Evolutionary conservation across 192 early-diverging fungal genomes (phyloP).

Genomic region (Globomyces pollinis-pini): DNA sequence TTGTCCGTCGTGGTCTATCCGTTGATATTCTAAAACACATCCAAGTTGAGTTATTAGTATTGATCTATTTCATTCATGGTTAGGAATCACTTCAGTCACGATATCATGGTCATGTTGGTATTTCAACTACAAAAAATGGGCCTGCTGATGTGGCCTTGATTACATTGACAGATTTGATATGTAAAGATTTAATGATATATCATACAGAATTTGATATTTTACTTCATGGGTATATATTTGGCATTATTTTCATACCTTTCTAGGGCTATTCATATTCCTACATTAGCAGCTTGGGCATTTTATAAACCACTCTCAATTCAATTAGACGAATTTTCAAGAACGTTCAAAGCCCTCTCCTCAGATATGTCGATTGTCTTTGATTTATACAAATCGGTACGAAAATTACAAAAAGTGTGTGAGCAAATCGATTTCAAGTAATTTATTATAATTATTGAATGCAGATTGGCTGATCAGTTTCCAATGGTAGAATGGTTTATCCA

Average conservation of each 20-base stretch:
- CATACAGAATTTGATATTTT: constrained; percentile 12
- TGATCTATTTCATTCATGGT: neutral
- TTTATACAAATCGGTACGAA: constrained; percentile 25
- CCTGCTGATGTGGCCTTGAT: constrained; percentile 12
- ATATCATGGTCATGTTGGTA: constrained; percentile 22
- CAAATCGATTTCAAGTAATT: constrained; percentile 21
- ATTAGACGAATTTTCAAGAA: constrained; percentile 16
- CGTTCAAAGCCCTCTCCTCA: constrained; percentile 4
- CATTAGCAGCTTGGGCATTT: constrained; percentile 27
- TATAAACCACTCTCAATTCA: constrained; percentile 13
- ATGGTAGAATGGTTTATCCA: constrained; percentile 29
- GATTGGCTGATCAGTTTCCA: constrained; percentile 21
- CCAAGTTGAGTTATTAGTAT: neutral
- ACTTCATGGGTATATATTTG: constrained; percentile 8
- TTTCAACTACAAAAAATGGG: constrained; percentile 6
- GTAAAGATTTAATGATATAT: constrained; percentile 20
- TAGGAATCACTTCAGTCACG: neutral
- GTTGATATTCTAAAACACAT: neutral
- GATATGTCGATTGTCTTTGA: constrained; percentile 28
- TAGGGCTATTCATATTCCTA: constrained; percentile 25
- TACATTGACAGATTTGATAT: constrained; percentile 3
- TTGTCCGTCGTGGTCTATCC: neutral
- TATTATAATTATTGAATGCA: neutral
- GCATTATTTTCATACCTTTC: too few relatives aligned
- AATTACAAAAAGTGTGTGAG: constrained; percentile 18